Evolutionary conservation across 2,329 filamentous ascomycete genomes (phyloP).

Genomic region (Aspergillus tanneri): DNA sequence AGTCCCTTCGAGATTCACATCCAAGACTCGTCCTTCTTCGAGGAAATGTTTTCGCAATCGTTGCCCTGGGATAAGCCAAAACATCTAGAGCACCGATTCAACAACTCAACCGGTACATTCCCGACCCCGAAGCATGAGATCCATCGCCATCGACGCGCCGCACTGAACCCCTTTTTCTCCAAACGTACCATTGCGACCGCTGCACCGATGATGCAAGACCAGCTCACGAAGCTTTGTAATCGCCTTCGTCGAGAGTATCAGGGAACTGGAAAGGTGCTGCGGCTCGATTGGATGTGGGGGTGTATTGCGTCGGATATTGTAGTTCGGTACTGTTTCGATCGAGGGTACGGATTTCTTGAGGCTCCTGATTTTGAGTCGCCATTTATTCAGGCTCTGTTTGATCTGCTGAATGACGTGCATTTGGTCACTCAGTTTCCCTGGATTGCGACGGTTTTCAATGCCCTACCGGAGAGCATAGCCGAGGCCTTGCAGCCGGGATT

Average conservation of each 20-base stretch:
- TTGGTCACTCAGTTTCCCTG: slow-evolving; percentile 15
- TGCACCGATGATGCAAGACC: slow-evolving; percentile 26
- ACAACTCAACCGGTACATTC: slow-evolving; percentile 15
- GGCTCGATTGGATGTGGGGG: slow-evolving; percentile 15
- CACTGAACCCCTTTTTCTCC: slow-evolving; percentile 47
- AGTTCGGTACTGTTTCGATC: slow-evolving; percentile 15
- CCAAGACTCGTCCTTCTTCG: slow-evolving; percentile 15
- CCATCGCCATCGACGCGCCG: slow-evolving; percentile 42
- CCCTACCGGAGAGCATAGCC: slow-evolving; percentile 10
- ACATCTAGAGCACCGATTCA: slow-evolving; percentile 15
- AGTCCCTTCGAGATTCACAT: slow-evolving; percentile 17
- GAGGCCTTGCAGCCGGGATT: slow-evolving; percentile 9
- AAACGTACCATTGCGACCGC: slow-evolving; percentile 35
- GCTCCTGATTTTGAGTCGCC: slow-evolving; percentile 11
- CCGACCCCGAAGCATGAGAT: slow-evolving; percentile 38
- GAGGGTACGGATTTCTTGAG: slow-evolving; percentile 11
- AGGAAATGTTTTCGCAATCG: slow-evolving; percentile 16
- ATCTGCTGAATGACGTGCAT: slow-evolving; percentile 9
- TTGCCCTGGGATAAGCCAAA: slow-evolving; percentile 15
- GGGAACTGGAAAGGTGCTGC: slow-evolving; percentile 10
- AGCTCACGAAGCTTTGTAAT: slow-evolving; percentile 12
- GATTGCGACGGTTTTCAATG: slow-evolving; percentile 14
- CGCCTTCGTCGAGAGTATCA: slow-evolving; percentile 12
- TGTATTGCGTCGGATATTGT: slow-evolving; percentile 20
- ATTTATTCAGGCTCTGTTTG: slow-evolving; percentile 12